Evolutionary conservation across 139 green algal species (phyloP).

Genomic region (Diplosphaera chodatii): DNA sequence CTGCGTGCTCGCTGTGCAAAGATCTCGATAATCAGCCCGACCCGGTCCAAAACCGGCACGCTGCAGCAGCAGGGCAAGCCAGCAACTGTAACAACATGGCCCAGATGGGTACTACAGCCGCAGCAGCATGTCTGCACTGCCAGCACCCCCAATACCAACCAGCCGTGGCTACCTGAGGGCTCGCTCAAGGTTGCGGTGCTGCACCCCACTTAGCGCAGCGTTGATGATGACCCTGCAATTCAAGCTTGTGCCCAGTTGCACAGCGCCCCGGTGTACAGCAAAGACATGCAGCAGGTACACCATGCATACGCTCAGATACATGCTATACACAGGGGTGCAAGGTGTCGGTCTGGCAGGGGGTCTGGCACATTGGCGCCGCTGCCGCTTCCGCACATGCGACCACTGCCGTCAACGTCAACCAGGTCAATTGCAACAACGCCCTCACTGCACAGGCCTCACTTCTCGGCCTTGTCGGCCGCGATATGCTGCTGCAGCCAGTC

Average conservation of each 20-base stretch:
- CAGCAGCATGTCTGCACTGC: background rate
- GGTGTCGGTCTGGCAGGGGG: too few species aligned
- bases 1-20: slow-evolving; percentile 56
- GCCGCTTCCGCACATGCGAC: too few species aligned
- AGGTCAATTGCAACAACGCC: background rate
- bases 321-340: too few species aligned
- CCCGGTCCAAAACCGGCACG: slow-evolving; percentile 51
- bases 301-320: too few species aligned
- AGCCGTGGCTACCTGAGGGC: background rate
- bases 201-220: slow-evolving; percentile 35
- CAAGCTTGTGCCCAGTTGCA: too few species aligned
- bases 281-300: too few species aligned
- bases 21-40: slow-evolving; percentile 66
- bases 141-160: too few species aligned
- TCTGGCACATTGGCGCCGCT: too few species aligned
- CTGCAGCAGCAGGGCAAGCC: background rate
- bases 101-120: too few species aligned
- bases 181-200: slow-evolving; percentile 57
- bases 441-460: background rate
- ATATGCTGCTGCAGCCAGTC: background rate
- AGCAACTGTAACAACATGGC: too few species aligned
- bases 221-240: slow-evolving; percentile 51
- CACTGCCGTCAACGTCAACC: too few species aligned
- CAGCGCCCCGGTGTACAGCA: too few species aligned
- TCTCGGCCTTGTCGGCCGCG: background rate